Evolutionary conservation across 225 moss, liverwort and hornwort genomes (phyloP), one percentile per base, ranked within the genome.

Genomic region (Pseudoscleropodium purum): DNA sequence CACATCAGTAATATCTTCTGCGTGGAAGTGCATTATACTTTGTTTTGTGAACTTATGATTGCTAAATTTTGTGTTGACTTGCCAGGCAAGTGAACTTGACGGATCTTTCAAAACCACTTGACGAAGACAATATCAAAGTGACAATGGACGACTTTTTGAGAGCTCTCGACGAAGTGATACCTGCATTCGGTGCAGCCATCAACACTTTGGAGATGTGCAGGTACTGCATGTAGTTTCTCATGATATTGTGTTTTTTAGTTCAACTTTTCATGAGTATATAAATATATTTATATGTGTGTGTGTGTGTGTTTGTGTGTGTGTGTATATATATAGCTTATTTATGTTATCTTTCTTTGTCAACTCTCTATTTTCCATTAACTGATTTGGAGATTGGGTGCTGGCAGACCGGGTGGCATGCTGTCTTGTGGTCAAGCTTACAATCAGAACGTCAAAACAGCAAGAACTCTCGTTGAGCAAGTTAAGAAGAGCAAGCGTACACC

Each of bases 101-200:
- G 18, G 95, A 99, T 89, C 93, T 99, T 37, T 95, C 96, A 83
- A 95, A 95, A 88, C 93, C 94, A 54, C 83, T 97, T n/a, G 97
- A 99, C 84, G 97, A 97, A 89, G 97, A 99, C 69, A 97, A 97
- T 81, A 96, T 99, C 67, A 99, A 96, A 87, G 95, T 99, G 70
- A 96, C 95, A 41, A 94, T 94, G 96, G 78, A 87, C 43, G 98
- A 99, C 90, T 97, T 99, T 73, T 43, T 94, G 39, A 62, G 15
- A 63, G 98, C 96, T 85, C 93, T 99, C 36, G 85, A 92, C 39
- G 98, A 99, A 91, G 97, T 99, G 89, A 95, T 95, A 80, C 98
- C 97, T 89, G 97, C 98, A 65, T 97, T 99, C 90, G 98, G 98
- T 64, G 98, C 96, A 86, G 97, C 96, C 82, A 93, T 96, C 86